Evolutionary conservation across 1,284 basidiomycete species (phyloP), one percentile per base, ranked within the genome.

Genomic region (Pseudozyma thailandica): DNA sequence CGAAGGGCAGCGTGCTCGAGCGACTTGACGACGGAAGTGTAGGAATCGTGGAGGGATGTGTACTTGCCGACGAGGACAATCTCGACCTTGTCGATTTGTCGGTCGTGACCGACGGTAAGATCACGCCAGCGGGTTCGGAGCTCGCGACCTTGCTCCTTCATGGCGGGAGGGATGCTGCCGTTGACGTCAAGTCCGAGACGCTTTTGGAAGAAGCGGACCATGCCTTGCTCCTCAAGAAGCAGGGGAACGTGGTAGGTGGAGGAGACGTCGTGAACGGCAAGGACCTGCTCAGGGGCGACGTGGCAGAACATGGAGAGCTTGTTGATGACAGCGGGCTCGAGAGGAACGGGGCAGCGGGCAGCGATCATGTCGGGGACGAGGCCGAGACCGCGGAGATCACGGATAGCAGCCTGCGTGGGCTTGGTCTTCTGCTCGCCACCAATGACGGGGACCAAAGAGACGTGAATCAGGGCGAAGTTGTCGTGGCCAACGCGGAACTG

Each of bases 221-320:
- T 91, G 18, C 94, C 93, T 84, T 99, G 96, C 18, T 93, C 90
- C 74, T 92, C 90, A 31, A 99, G 88, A 9, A 98, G 87, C 7
- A 98, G 87, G 1, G 96, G 96, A 28, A 98, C 95, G 81, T 98
- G 95, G 84, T 99, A 99, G 31, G 98, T 93, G 20, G 94, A 97
- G 7, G 90, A 89, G 38, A 98, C 93, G 81, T 98, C 94, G 84
- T 98, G 95, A 13, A 98, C 92, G 55, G 93, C 95, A 57, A 98
- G 87, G 38, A 98, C 96, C 84, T 98, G 96, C 79, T 94, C 91
- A 5, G 91, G 87, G 1, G 89, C 87, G 70, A 98, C 95, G 82
- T 98, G 96, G 84, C 95, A 98, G 88, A 98, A 98, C 94, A 98
- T 98, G 69, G 93, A 94, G 44, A 98, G 94, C 84, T 98, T 98